Evolutionary conservation across 2,329 filamentous ascomycete species (phyloP), one percentile per base, ranked within the genome.

Genomic region (Madurella mycetomatis): DNA sequence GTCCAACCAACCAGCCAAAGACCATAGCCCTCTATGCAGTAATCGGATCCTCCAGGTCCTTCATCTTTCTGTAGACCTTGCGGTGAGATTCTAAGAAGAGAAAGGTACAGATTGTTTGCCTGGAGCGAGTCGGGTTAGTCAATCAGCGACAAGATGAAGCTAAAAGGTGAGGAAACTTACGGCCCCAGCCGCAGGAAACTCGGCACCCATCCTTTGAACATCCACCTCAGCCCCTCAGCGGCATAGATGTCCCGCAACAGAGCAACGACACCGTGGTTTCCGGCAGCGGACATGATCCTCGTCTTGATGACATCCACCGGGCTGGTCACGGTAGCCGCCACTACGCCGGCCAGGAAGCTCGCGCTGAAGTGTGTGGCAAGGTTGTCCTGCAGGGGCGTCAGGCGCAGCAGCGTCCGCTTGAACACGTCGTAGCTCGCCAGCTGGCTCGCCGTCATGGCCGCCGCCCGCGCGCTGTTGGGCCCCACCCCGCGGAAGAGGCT

Each of bases 241-340:
- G 76, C 79, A 60, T 85, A 88, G 32, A 92, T 84, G 43, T 88
- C 83, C 41, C 74, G 72, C 51, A 95, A 72, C 18, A 91, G 69
- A 53, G 74, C 75, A 2, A 81, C 60, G 31, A 94, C 71, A 25
- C 80, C 49, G 2, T 57, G 51, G 8, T 56, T 76, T 60, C 80
- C 71, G 58, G 73, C 69, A 41, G 72, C 81, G 58, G 85, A 87
- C 90, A 95, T 95, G 65, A 95, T 82, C 19, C 88, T 79, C 9
- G 90, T 95, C 78, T 95, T 95, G 73, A 95, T 85, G 31, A 95
- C 90, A 70, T 95, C 90, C 48, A 95, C 85, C 0, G 90, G 90
- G 54, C 85, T 90, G 61, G 88, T 94, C 12, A 92, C 81, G 0
- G 90, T 94, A 1, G 90, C 92, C 4, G 90, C 90, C 7, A 91